Conservation (phyloP, 768 basidiomycete species). For the Crucibulum laeve region DNA sequence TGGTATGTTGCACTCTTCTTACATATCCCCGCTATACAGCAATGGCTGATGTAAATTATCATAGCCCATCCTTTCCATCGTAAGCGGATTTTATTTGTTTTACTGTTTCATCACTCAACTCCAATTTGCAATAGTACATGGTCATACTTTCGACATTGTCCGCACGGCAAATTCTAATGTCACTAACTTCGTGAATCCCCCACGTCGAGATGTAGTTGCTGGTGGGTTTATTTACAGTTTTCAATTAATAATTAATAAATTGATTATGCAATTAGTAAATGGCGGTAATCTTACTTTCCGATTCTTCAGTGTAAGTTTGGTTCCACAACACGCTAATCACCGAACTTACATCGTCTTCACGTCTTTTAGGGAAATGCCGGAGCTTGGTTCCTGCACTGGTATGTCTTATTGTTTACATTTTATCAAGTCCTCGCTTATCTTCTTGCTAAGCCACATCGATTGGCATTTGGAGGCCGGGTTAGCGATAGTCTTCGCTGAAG, state of each 20-base stretch:
- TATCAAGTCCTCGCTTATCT: background rate
- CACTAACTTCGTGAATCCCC: slow-evolving; percentile 24
- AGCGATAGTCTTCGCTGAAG: slow-evolving; percentile 27
- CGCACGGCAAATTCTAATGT: slow-evolving; percentile 15
- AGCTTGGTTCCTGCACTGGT: slow-evolving; percentile 50
- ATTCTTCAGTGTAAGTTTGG: slow-evolving; percentile 18
- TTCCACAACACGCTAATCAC: background rate
- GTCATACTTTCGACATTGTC: slow-evolving; percentile 24
- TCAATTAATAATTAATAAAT: background rate
- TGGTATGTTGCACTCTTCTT: slow-evolving; percentile 10
- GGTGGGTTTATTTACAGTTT: slow-evolving; percentile 10
- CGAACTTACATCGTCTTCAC: background rate
- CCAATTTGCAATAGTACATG: slow-evolving; percentile 16
- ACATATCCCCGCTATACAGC: too few species aligned
- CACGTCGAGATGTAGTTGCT: slow-evolving; percentile 20
- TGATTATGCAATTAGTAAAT: slow-evolving; percentile 15
- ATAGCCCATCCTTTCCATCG: slow-evolving; percentile 25
- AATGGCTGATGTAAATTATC: background rate
- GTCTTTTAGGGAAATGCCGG: slow-evolving; percentile 47
- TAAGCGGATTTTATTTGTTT: slow-evolving; percentile 7
- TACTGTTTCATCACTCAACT: background rate
- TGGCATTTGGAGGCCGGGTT: slow-evolving; percentile 33
- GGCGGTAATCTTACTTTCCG: slow-evolving; percentile 32
- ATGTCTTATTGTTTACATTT: background rate
- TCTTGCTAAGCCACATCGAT: slow-evolving; percentile 23